phyloP scores from a whole-genome alignment of 1,284 basidiomycete genomes.

The Microbotryum silenes-acaulis region DNA sequence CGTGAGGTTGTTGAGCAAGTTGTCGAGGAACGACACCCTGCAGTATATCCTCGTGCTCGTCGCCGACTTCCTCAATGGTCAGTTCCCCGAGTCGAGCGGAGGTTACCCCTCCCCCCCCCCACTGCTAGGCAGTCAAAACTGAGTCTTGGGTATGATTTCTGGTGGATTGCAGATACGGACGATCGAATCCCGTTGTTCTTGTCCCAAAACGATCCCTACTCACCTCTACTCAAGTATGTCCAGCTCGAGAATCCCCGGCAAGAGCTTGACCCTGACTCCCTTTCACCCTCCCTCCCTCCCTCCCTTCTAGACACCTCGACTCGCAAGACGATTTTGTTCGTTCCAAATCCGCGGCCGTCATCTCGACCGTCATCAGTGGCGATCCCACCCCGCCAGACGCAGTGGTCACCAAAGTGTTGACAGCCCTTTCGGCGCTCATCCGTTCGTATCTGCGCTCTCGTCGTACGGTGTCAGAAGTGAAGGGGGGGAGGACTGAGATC shows the following conservation, averaged over 20 bases:
- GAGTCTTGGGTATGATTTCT: conserved; percentile 4
- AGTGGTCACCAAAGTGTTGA: conserved; percentile 20
- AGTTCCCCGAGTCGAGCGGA: conserved; percentile 1
- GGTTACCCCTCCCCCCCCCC: too few relatives aligned
- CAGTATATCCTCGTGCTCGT: conserved; percentile 87
- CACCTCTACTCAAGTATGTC: conserved; percentile 67
- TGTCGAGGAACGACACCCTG: conserved; percentile 86
- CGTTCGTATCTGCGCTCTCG: conserved; percentile 21
- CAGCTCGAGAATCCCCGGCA: neutral
- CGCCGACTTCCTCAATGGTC: conserved; percentile 77
- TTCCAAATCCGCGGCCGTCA: conserved; percentile 77
- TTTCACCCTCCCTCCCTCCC: neutral
- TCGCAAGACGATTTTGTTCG: conserved; percentile 89
- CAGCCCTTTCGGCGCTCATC: conserved; percentile 20
- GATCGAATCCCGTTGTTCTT: conserved; percentile 40
- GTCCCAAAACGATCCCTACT: conserved; percentile 67
- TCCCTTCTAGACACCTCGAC: conserved; percentile 57
- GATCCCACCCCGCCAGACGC: conserved; percentile 11
- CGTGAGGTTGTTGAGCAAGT: conserved; percentile 82
- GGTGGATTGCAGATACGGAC: conserved; percentile 40
- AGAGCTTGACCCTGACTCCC: neutral
- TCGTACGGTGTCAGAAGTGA: neutral
- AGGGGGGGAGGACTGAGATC: too few relatives aligned
- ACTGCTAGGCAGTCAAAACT: too few relatives aligned
- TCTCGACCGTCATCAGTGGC: conserved; percentile 74